Base-by-base conservation (phyloP, 129 eudicot genomes). In the Arctium lappa region DNA sequence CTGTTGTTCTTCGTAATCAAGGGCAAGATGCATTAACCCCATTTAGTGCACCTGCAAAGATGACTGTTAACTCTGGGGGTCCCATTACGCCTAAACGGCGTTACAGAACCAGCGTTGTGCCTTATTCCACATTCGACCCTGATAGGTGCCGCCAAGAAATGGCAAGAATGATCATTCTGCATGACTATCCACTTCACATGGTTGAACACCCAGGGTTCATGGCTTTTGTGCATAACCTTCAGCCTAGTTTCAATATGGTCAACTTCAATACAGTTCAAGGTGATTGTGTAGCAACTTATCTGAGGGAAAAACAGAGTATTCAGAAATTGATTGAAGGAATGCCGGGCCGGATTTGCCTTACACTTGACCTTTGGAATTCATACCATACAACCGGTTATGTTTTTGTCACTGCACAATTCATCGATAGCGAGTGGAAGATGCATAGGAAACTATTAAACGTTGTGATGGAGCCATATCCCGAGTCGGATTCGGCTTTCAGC, bases 391-490 rank as follows among this genome's bases (percentile, higher is more conserved):
- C 89, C 4, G 97, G 98, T 31, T 95, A 95, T 68, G 91, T 95
- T 69, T 93, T 93, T 39, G 75, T 95, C 13, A 90, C 93, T 1
- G 97, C 95, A 18, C 93, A 95, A n/a, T 95, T 91, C 81, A 90
- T 95, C 33, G 99, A 95, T 62, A 85, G 85, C 78, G 98, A 95
- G 48, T 95, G 97, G 97, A 93, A 93, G 77, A 87, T 91, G 81
- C 98, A 91, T 69, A 78, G 88, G 34, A 92, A 89, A 39, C 80
- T 95, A 16, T 93, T 95, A 4, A 93, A 88, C 63, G 95, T 95
- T 65, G 88, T 93, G 36, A 93, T 95, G 99, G 97, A 93, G 79
- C 95, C 99, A 0, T 93, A 89, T 50, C 99, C 98, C 0, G 99
- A 95, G 39, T 90, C 98, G 0, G 97, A 90, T 80, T 80, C 91